These are phyloP conservation scores for Curvularia hawaiiensis DNA, from an alignment of 2,329 filamentous ascomycete species.

Conservation along the genomic window DNA sequence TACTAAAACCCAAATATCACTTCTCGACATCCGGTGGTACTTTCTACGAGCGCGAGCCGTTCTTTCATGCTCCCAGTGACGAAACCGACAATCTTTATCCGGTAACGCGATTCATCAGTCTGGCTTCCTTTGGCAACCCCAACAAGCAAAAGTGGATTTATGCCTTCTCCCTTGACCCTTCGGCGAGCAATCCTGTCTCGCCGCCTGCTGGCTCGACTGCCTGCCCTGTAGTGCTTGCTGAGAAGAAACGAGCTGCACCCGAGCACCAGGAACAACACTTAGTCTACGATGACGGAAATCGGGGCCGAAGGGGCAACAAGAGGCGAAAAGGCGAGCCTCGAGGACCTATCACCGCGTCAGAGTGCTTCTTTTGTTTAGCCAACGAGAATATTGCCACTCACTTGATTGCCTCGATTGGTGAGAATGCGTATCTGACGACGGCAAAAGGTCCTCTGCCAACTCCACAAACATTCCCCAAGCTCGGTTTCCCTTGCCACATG, in stretches of 20 bases:
- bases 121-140: slow-evolving; percentile 77
- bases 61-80: slow-evolving; percentile 69
- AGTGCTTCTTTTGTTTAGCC: slow-evolving; percentile 95
- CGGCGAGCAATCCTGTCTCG: slow-evolving; percentile 62
- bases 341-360: slow-evolving; percentile 61
- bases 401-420: slow-evolving; percentile 87
- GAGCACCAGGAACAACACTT: slow-evolving; percentile 43
- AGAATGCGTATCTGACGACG: slow-evolving; percentile 85
- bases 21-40: slow-evolving; percentile 72
- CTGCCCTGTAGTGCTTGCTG: slow-evolving; percentile 68
- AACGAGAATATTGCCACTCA: slow-evolving; percentile 84
- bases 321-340: slow-evolving; percentile 41
- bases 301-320: slow-evolving; percentile 48
- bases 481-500: slow-evolving; percentile 82
- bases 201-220: slow-evolving; percentile 74
- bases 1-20: slow-evolving; percentile 90
- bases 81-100: slow-evolving; percentile 58
- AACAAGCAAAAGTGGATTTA: slow-evolving; percentile 82
- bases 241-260: slow-evolving; percentile 63
- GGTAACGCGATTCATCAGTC: slow-evolving; percentile 87
- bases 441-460: slow-evolving; percentile 88
- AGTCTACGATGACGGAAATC: slow-evolving; percentile 44
- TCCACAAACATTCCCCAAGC: slow-evolving; percentile 69
- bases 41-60: slow-evolving; percentile 92
- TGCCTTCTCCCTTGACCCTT: slow-evolving; percentile 68